Percentiles rank a stretch among this genome's conserved stretches.
These are phyloP conservation scores for Aaosphaeria pasadenensis DNA, from an alignment of 2,329 filamentous ascomycete genomes.

Conservation along the genomic window DNA sequence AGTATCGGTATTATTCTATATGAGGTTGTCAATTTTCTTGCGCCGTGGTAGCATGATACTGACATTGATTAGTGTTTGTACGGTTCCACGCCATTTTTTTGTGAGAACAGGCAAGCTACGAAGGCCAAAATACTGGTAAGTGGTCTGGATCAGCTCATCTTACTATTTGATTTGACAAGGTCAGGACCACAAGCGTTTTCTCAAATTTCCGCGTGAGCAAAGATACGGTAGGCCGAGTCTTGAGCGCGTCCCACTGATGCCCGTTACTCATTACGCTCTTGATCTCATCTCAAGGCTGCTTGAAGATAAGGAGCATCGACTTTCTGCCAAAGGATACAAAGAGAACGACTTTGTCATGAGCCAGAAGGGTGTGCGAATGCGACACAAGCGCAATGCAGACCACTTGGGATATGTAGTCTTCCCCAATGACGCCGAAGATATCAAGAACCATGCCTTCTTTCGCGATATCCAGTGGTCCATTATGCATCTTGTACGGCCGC, in stretches of 20 bases:
- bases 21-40: slow-evolving; percentile 52
- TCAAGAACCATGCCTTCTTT: slow-evolving; percentile 89
- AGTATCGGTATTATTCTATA: slow-evolving; percentile 92
- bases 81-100: slow-evolving; percentile 84
- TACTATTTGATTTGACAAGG: slow-evolving; percentile 9
- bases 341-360: slow-evolving; percentile 55
- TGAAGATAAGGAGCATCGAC: slow-evolving; percentile 68
- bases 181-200: slow-evolving; percentile 66
- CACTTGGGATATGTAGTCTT: slow-evolving; percentile 67
- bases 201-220: slow-evolving; percentile 65
- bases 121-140: slow-evolving; percentile 80
- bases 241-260: slow-evolving; percentile 34
- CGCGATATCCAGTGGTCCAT: slow-evolving; percentile 72
- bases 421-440: slow-evolving; percentile 79
- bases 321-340: slow-evolving; percentile 74
- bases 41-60: neutral
- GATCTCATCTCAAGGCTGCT: slow-evolving; percentile 73
- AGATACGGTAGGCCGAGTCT: slow-evolving; percentile 53
- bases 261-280: slow-evolving; percentile 68
- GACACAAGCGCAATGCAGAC: slow-evolving; percentile 24
- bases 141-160: slow-evolving; percentile 3
- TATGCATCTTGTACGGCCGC: slow-evolving; percentile 68
- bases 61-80: slow-evolving; percentile 78
- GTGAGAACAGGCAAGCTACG: slow-evolving; percentile 76
- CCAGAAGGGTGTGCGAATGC: slow-evolving; percentile 21